A percentile compares a stretch with the other conserved stretches of the same genome.
These are phyloP conservation scores for Myxozyma neotropica DNA, from an alignment of 805 yeast species.

Conservation along the genomic window DNA sequence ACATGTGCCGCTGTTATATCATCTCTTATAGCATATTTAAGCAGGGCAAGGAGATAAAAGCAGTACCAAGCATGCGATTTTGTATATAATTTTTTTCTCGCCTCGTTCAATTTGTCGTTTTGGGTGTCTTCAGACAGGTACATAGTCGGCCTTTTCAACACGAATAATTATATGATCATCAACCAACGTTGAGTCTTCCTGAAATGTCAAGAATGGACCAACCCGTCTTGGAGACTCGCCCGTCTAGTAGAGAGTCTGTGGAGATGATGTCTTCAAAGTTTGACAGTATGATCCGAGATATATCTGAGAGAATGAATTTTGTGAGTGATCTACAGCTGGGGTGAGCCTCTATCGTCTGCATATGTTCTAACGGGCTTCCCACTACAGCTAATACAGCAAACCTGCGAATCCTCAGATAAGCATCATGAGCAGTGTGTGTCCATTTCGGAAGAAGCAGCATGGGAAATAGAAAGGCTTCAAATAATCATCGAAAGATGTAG, in stretches of 20 bases:
- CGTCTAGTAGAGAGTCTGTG: constrained; percentile 13
- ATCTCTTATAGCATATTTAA: too few species aligned
- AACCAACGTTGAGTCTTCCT: too few species aligned
- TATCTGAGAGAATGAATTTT: constrained; percentile 22
- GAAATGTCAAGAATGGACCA: background rate
- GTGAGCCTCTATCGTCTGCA: background rate
- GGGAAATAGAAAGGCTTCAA: constrained; percentile 19
- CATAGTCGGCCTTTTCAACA: background rate
- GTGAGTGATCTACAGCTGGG: constrained; percentile 5
- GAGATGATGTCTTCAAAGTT: constrained; percentile 14
- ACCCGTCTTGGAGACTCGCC: background rate
- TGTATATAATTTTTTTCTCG: too few species aligned
- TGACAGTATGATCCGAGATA: constrained; percentile 20
- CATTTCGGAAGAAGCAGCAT: constrained; percentile 26
- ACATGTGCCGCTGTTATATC: too few species aligned
- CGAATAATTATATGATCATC: background rate
- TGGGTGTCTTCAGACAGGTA: background rate
- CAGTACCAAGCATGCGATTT: too few species aligned
- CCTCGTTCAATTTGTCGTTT: background rate
- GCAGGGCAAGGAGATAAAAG: too few species aligned
- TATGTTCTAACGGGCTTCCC: background rate
- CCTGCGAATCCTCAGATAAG: constrained; percentile 26
- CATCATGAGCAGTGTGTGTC: constrained; percentile 30
- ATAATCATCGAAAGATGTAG: constrained; percentile 24
- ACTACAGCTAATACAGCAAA: constrained; percentile 26